Evolutionary conservation across 345 rosid species (phyloP).

Genomic region (Excoecaria cochinchinensis): DNA sequence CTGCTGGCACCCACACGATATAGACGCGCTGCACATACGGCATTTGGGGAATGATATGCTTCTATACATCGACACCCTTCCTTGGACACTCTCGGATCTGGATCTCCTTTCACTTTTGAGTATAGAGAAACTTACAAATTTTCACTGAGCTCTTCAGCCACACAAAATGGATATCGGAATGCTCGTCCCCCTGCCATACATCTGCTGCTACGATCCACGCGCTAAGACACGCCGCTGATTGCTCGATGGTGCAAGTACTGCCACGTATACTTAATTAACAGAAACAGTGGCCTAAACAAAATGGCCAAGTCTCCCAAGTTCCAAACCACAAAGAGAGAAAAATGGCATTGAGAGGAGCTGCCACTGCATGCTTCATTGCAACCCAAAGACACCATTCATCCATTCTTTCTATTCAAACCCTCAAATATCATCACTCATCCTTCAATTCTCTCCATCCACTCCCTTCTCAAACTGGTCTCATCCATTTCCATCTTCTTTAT

Average conservation of each 20-base stretch:
- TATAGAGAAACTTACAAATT: no score
- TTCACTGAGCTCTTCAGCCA: no score
- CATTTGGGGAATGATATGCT: no score
- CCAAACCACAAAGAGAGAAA: neutral
- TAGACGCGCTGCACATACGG: no score
- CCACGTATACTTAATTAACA: neutral
- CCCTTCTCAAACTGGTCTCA: conserved; percentile 19
- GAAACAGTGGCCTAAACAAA: neutral
- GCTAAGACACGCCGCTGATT: no score
- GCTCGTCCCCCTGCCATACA: no score
- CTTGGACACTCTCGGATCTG: no score
- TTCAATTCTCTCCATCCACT: conserved; percentile 23
- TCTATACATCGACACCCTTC: no score
- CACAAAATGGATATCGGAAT: no score
- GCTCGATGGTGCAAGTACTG: neutral
- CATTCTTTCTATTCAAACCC: conserved; percentile 21
- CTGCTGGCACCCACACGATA: no score
- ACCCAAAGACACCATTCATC: conserved; percentile 34
- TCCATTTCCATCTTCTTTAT: neutral
- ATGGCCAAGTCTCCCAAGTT: neutral
- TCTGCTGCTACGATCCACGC: no score
- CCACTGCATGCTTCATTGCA: conserved; percentile 36
- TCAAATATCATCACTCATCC: conserved; percentile 10
- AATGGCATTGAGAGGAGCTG: conserved; percentile 62
- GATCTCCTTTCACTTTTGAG: no score